Percentiles rank a stretch among this genome's conserved stretches.
Evolutionary conservation across 768 basidiomycete species (phyloP).

Genomic region (Auriculariales sp.): DNA sequence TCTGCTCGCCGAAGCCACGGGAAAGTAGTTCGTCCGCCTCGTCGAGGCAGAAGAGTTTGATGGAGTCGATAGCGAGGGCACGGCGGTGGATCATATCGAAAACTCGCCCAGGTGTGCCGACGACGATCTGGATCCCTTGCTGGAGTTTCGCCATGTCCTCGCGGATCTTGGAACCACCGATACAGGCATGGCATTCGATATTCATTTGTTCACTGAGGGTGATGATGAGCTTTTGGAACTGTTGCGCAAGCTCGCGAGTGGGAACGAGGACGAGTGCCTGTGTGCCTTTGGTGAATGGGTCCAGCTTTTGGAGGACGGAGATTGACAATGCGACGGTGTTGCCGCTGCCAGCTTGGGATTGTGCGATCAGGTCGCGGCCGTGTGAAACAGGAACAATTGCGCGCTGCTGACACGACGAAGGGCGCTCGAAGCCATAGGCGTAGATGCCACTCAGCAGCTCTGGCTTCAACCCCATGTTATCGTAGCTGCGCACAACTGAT

Average conservation of each 20-base stretch:
- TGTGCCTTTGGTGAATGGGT: conserved; percentile 73
- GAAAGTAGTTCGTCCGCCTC: conserved; percentile 99
- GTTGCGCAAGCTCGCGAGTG: conserved; percentile 92
- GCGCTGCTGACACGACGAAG: conserved; percentile 96
- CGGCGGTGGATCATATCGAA: conserved; percentile 96
- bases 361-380: conserved; percentile 97
- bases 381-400: conserved; percentile 97
- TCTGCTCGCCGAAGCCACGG: conserved; percentile 97
- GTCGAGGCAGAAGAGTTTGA: conserved; percentile 94
- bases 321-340: conserved; percentile 99
- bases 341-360: conserved; percentile 98
- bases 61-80: conserved; percentile 70
- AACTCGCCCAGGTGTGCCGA: conserved; percentile 92
- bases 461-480: conserved; percentile 94
- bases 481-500: conserved; percentile 45
- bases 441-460: conserved; percentile 97
- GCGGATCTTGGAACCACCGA: conserved; percentile 93
- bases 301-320: conserved; percentile 91
- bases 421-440: conserved; percentile 98
- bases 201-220: conserved; percentile 91
- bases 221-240: conserved; percentile 93
- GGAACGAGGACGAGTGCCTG: conserved; percentile 98
- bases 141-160: conserved; percentile 97
- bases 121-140: conserved; percentile 80
- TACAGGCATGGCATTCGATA: conserved; percentile 92